phyloP scores from a whole-genome alignment of 345 rosid species.

The Geranium rotundifolium region DNA sequence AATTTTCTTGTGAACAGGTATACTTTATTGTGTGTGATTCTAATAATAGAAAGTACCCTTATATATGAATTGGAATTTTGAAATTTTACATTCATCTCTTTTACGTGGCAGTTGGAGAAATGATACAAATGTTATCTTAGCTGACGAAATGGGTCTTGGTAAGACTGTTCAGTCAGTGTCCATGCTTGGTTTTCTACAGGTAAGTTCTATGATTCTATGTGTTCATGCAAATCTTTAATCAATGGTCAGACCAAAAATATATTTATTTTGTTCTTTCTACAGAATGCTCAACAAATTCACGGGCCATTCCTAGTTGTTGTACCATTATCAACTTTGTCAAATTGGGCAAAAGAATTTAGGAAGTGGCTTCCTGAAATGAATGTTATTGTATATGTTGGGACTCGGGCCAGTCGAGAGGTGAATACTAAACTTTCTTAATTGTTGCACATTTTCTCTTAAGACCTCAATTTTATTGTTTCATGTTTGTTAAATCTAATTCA shows the following conservation, averaged over 20 bases:
- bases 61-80: neutral
- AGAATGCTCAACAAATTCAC: slow-evolving; percentile 90
- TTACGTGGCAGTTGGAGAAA: slow-evolving; percentile 73
- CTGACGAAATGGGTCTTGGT: slow-evolving; percentile 99
- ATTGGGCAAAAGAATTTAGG: slow-evolving; percentile 98
- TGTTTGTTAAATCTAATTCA: too few relatives aligned
- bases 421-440: slow-evolving; percentile 1
- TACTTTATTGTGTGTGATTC: slow-evolving; percentile 12
- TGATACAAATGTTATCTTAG: slow-evolving; percentile 97
- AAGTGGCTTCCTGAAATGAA: slow-evolving; percentile 97
- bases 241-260: neutral
- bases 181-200: slow-evolving; percentile 99
- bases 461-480: neutral
- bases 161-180: slow-evolving; percentile 99
- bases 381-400: slow-evolving; percentile 91
- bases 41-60: neutral
- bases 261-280: slow-evolving; percentile 13
- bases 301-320: slow-evolving; percentile 99
- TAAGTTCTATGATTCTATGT: slow-evolving; percentile 10
- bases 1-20: slow-evolving; percentile 98
- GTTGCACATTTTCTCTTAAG: neutral
- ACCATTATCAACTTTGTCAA: slow-evolving; percentile 91
- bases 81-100: neutral
- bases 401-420: slow-evolving; percentile 99
- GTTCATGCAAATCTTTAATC: neutral